phyloP scores from a whole-genome alignment of 768 basidiomycete genomes.

The Candolleomyces efflorescens region DNA sequence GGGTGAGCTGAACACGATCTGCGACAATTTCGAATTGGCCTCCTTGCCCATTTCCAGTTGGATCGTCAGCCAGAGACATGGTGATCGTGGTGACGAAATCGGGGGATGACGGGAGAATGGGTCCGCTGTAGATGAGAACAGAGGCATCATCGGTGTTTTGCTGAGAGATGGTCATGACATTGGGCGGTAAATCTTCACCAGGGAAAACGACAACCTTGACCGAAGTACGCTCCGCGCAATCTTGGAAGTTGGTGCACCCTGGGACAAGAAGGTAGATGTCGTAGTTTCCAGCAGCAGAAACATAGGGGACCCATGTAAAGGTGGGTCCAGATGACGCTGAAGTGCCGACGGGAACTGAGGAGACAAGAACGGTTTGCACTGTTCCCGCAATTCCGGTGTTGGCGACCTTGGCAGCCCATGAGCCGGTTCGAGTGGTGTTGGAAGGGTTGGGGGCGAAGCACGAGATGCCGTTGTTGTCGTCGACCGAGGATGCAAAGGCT shows the following conservation, averaged over 20 bases:
- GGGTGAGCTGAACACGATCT: conserved; percentile 74
- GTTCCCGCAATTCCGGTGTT: conserved; percentile 80
- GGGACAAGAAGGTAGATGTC: conserved; percentile 82
- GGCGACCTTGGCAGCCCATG: conserved; percentile 62
- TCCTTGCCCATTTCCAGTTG: conserved; percentile 54
- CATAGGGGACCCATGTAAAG: conserved; percentile 88
- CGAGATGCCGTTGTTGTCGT: conserved; percentile 53
- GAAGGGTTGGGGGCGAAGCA: conserved; percentile 80
- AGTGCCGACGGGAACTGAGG: conserved; percentile 63
- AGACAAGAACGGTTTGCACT: conserved; percentile 65
- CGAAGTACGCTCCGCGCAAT: conserved; percentile 76
- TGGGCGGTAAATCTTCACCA: conserved; percentile 59
- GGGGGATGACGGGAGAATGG: conserved; percentile 69
- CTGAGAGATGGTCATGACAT: conserved; percentile 70
- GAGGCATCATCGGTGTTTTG: conserved; percentile 59
- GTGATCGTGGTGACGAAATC: conserved; percentile 71
- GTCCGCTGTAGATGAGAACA: conserved; percentile 72
- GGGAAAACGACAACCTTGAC: conserved; percentile 84
- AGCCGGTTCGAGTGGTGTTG: conserved; percentile 59
- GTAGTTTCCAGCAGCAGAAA: conserved; percentile 87
- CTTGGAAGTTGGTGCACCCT: conserved; percentile 76
- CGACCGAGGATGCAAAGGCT: conserved; percentile 77
- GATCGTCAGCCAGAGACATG: conserved; percentile 66
- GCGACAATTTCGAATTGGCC: conserved; percentile 83
- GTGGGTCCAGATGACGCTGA: conserved; percentile 59